phyloP scores from a whole-genome alignment of 768 basidiomycete genomes.

The Hygrocybe punicea region DNA sequence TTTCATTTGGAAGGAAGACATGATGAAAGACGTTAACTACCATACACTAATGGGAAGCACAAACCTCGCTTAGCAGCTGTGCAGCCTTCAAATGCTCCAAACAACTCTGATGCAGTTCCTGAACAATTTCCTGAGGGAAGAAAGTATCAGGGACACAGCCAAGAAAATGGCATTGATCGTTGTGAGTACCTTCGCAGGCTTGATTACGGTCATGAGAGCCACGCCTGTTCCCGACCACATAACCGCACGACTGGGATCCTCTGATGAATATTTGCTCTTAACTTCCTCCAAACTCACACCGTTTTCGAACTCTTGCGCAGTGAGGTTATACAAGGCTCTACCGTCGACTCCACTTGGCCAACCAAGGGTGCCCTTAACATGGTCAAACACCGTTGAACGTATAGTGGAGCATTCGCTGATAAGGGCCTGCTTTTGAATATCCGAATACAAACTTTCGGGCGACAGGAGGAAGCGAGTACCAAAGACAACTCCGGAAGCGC shows the following conservation, averaged over 20 bases:
- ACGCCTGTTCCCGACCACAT: slow-evolving; percentile 72
- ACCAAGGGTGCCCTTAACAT: slow-evolving; percentile 49
- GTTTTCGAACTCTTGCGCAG: slow-evolving; percentile 53
- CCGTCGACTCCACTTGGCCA: slow-evolving; percentile 66
- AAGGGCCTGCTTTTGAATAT: slow-evolving; percentile 52
- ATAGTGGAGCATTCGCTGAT: slow-evolving; percentile 44
- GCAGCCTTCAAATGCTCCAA: not conserved
- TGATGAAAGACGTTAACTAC: too few relatives aligned
- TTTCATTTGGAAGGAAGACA: too few relatives aligned
- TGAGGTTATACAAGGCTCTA: slow-evolving; percentile 55
- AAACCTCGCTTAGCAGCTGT: not conserved
- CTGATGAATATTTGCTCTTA: slow-evolving; percentile 42
- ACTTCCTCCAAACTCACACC: slow-evolving; percentile 45
- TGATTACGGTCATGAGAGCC: slow-evolving; percentile 49
- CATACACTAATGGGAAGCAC: not conserved
- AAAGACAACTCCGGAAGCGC: slow-evolving; percentile 63
- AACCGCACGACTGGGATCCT: slow-evolving; percentile 51
- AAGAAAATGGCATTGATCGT: not conserved
- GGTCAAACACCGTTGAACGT: slow-evolving; percentile 63
- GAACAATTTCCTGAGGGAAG: slow-evolving; percentile 2
- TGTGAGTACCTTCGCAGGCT: slow-evolving; percentile 34
- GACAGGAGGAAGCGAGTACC: slow-evolving; percentile 77
- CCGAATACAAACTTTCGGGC: slow-evolving; percentile 58
- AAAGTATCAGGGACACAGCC: not conserved
- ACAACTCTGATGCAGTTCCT: slow-evolving; percentile 3